phyloP scores from a whole-genome alignment of 306 rosid genomes.

The Crotalaria pallida region DNA sequence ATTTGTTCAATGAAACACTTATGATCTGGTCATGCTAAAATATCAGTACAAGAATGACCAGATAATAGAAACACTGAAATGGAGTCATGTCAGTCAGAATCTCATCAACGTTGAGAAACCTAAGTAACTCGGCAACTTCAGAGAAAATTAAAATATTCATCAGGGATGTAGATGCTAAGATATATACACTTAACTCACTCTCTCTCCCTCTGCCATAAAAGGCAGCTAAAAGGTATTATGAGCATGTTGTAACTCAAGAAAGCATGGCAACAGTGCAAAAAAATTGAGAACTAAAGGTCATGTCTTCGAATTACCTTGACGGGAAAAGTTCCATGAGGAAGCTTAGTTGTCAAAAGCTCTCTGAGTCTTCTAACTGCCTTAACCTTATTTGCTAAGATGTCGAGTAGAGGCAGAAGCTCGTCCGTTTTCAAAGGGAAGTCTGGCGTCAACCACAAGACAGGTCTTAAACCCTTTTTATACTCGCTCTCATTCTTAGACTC shows the following conservation, averaged over 20 bases:
- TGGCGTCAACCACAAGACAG: constrained; percentile 95
- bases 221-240: background rate
- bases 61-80: constrained; percentile 7
- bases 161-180: too few species aligned
- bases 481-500: constrained; percentile 90
- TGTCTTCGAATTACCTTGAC: constrained; percentile 61
- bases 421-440: constrained; percentile 98
- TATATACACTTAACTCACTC: too few species aligned
- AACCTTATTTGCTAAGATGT: constrained; percentile 93
- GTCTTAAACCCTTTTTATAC: constrained; percentile 96
- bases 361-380: constrained; percentile 94
- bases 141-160: background rate
- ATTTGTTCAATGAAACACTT: constrained; percentile 1
- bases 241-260: background rate
- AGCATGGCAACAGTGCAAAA: background rate
- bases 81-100: constrained; percentile 4
- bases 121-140: background rate
- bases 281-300: background rate
- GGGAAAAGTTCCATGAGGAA: constrained; percentile 92
- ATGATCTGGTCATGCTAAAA: background rate
- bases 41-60: background rate
- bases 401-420: constrained; percentile 93
- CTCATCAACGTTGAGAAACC: constrained; percentile 4
- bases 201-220: background rate
- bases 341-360: constrained; percentile 97